Evolutionary conservation across 1,284 basidiomycete genomes (phyloP).

Genomic region (Exobasidium rhododendri): DNA sequence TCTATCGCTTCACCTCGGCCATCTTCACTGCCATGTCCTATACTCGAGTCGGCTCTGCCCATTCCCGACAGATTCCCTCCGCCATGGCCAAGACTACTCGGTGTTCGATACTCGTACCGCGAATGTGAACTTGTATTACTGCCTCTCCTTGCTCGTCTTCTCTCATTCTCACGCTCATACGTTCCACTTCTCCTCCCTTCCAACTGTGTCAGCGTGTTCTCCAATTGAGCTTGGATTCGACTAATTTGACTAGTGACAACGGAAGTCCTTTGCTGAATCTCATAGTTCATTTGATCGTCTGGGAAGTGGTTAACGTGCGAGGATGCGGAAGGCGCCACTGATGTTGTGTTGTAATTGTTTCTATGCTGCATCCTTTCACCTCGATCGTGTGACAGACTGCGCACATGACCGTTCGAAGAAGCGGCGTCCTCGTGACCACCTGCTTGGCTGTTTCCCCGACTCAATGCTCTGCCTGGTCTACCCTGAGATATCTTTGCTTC

Average conservation of each 20-base stretch:
- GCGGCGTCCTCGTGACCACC: background rate
- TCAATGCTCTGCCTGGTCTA: constrained; percentile 2
- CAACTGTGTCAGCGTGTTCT: constrained; percentile 42
- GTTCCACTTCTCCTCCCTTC: constrained; percentile 40
- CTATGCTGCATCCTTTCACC: background rate
- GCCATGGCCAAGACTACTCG: constrained; percentile 33
- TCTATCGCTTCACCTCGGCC: background rate
- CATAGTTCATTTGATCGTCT: constrained; percentile 50
- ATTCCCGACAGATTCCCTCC: background rate
- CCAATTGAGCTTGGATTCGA: constrained; percentile 48
- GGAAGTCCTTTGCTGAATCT: constrained; percentile 43
- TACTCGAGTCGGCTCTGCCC: background rate
- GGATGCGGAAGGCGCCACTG: background rate
- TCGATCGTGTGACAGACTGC: constrained; percentile 6
- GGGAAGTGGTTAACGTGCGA: constrained; percentile 30
- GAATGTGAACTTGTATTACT: constrained; percentile 28
- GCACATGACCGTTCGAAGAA: constrained; percentile 6
- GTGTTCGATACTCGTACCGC: constrained; percentile 29
- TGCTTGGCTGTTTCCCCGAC: background rate
- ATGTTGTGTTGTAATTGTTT: constrained; percentile 15
- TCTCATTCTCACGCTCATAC: constrained; percentile 26
- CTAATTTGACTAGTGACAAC: constrained; percentile 47
- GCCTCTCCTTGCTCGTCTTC: constrained; percentile 21
- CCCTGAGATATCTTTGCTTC: constrained; percentile 41
- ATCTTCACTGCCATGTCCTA: background rate